phyloP scores from a whole-genome alignment of 1,284 basidiomycete genomes.

The Wallemia mellicola region DNA sequence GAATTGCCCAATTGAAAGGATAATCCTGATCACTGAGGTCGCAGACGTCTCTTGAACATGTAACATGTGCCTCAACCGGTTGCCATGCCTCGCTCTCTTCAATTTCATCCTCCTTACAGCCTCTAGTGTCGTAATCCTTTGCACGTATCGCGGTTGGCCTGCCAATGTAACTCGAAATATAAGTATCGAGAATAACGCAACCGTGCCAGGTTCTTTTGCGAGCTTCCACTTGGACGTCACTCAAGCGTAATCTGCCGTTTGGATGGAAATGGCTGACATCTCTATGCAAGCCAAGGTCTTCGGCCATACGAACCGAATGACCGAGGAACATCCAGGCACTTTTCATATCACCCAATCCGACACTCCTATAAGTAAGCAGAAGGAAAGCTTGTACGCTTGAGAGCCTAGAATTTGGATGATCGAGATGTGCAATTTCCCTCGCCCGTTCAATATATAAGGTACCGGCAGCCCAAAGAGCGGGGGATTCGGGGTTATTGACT shows the following conservation, averaged over 20 bases:
- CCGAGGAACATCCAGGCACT: slow-evolving; percentile 53
- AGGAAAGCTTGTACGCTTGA: slow-evolving; percentile 45
- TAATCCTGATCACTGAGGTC: background rate
- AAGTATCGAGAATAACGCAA: slow-evolving; percentile 1
- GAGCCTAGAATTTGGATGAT: slow-evolving; percentile 31
- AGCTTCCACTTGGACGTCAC: background rate
- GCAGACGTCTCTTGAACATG: background rate
- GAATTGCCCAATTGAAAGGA: background rate
- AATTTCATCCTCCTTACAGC: background rate
- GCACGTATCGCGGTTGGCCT: background rate
- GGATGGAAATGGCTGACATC: slow-evolving; percentile 41
- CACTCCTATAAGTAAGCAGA: slow-evolving; percentile 46
- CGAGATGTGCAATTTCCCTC: slow-evolving; percentile 32
- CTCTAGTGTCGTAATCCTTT: background rate
- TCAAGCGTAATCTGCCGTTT: slow-evolving; percentile 16
- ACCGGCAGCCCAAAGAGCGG: slow-evolving; percentile 46
- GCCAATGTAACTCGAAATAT: background rate
- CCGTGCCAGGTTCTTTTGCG: slow-evolving; percentile 1
- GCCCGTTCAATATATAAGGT: slow-evolving; percentile 39
- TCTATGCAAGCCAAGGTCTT: slow-evolving; percentile 56
- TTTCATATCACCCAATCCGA: slow-evolving; percentile 61
- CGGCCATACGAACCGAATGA: slow-evolving; percentile 43
- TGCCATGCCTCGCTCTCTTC: background rate
- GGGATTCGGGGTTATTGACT: slow-evolving; percentile 14
- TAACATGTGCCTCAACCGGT: background rate